phyloP scores from a whole-genome alignment of 2,329 filamentous ascomycete species.

The Sphaerulina vaccinii region DNA sequence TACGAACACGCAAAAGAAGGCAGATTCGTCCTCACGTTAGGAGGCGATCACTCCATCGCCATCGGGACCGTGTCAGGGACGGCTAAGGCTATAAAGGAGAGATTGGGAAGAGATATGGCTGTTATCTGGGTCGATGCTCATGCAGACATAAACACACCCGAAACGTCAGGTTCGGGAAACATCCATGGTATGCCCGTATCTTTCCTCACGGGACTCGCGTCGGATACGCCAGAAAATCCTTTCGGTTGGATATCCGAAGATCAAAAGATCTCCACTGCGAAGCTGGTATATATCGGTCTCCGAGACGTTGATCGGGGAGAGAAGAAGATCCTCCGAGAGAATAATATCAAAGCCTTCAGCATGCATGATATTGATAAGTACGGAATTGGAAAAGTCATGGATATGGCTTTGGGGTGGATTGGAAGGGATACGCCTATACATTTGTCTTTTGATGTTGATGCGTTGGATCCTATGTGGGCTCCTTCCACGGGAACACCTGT shows the following conservation, averaged over 20 bases:
- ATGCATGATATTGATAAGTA: conserved; percentile 98
- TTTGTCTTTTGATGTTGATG: conserved; percentile 95
- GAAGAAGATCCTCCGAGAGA: conserved; percentile 84
- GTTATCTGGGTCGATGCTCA: conserved; percentile 99
- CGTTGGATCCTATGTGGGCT: conserved; percentile 92
- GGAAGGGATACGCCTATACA: conserved; percentile 94
- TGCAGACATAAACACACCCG: conserved; percentile 95
- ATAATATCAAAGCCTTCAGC: conserved; percentile 92
- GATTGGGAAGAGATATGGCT: conserved; percentile 77
- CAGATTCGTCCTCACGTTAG: conserved; percentile 85
- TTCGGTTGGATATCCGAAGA: conserved; percentile 88
- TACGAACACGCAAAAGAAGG: conserved; percentile 82
- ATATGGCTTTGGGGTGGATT: conserved; percentile 97
- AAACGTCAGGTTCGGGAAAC: conserved; percentile 85
- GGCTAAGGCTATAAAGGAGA: conserved; percentile 80
- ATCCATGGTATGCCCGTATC: conserved; percentile 97
- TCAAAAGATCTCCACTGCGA: conserved; percentile 68
- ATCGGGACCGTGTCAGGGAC: conserved; percentile 90
- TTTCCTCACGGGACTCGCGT: conserved; percentile 83
- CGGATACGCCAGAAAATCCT: conserved; percentile 65
- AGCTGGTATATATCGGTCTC: conserved; percentile 95
- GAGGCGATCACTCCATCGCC: conserved; percentile 94
- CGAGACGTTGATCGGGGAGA: conserved; percentile 90
- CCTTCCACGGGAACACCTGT: conserved; percentile 95
- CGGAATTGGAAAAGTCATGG: conserved; percentile 92